These are phyloP conservation scores for Starmerella geochares DNA, from an alignment of 805 yeast species.

Conservation along the genomic window DNA sequence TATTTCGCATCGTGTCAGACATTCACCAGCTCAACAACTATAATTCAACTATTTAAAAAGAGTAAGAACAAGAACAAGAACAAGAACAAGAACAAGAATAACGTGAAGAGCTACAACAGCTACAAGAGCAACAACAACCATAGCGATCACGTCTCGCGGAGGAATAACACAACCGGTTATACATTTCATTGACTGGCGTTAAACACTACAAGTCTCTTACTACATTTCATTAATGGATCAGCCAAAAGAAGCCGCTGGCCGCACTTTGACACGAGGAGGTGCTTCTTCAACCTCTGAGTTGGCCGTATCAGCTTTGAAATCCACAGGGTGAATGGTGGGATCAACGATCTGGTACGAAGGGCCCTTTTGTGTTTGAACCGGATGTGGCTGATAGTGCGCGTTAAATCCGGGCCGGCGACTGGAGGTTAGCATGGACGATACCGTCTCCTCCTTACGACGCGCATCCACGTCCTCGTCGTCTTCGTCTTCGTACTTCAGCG, in stretches of 20 bases:
- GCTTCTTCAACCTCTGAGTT: background rate
- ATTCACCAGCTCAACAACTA: too few species aligned
- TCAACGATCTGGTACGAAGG: conserved; percentile 26
- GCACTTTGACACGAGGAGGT: background rate
- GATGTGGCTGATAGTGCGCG: conserved; percentile 25
- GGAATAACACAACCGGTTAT: background rate
- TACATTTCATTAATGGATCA: background rate
- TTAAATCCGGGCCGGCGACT: conserved; percentile 21
- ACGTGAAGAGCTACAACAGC: background rate
- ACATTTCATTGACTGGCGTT: background rate
- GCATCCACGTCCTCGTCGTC: conserved; percentile 46
- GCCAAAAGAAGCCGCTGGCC: conserved; percentile 8
- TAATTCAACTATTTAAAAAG: too few species aligned
- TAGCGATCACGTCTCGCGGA: too few species aligned
- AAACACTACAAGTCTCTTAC: background rate
- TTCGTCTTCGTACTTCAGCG: conserved; percentile 63
- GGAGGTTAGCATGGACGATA: conserved; percentile 48
- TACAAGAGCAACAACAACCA: too few species aligned
- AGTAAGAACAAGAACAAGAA: background rate
- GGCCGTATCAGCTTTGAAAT: conserved; percentile 12
- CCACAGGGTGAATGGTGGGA: conserved; percentile 26
- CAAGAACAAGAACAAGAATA: background rate
- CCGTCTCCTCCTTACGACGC: conserved; percentile 37
- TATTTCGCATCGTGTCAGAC: too few species aligned
- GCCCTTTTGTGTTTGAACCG: conserved; percentile 14